Conservation (phyloP, 139 green algal species). For the Tetraselmis chui region DNA sequence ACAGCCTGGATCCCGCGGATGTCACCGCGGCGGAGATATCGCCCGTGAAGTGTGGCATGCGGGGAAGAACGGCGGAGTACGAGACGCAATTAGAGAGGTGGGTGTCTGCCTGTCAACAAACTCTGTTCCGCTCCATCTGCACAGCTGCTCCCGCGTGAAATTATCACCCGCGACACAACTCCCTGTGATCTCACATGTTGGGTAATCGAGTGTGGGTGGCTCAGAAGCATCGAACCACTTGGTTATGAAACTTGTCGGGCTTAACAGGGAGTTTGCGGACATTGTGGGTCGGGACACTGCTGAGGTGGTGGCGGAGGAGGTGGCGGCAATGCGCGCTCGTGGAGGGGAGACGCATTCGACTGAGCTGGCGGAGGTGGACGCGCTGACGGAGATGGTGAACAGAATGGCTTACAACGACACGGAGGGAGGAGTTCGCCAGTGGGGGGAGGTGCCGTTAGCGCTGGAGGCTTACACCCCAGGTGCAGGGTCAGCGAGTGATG, state of each 20-base stretch:
- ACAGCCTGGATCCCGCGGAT: not conserved
- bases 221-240: too few relatives aligned
- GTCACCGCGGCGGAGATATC: not conserved
- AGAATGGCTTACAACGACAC: not conserved
- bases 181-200: too few relatives aligned
- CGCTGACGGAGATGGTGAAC: not conserved
- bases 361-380: not conserved
- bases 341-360: not conserved
- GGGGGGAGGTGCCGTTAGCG: not conserved
- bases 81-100: not conserved
- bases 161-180: too few relatives aligned
- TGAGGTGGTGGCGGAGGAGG: not conserved
- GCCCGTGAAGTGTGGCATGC: not conserved
- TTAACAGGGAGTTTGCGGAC: not conserved
- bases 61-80: not conserved
- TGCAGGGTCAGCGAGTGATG: too few relatives aligned
- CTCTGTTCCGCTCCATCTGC: too few relatives aligned
- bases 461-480: not conserved
- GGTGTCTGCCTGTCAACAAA: too few relatives aligned
- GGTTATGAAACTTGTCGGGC: too few relatives aligned
- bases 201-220: too few relatives aligned
- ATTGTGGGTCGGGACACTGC: not conserved
- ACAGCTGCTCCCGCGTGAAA: too few relatives aligned
- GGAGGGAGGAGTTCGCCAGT: not conserved
- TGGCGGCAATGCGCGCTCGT: not conserved